Base-by-base conservation (phyloP, 352 stramenopile genomes). In the Phytophthora palmivora region DNA sequence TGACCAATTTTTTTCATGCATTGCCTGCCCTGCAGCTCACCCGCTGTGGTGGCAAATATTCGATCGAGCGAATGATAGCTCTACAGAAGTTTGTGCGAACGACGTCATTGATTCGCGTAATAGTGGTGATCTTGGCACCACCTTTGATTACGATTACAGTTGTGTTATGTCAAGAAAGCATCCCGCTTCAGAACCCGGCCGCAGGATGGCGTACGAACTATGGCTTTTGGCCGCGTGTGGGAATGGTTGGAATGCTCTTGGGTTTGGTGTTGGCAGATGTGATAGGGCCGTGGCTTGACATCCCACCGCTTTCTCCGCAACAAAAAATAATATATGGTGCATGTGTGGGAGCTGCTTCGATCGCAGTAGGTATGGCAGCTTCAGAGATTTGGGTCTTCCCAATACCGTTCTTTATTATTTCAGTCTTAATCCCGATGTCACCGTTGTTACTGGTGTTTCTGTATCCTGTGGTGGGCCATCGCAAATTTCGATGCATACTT, bases 381-480 rank as follows among this genome's bases (percentile, higher is more conserved):
- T 6, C 45, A 4, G 26, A 21, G 15, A 6, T 48, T 2, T 65
- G 46, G 58, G 39, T 60, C 1, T 66, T 66, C 44, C 58, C 58
- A 1, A 26, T 66, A 0, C 58, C 39, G 9, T 66, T 66, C 38
- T 66, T 47, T 12, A 43, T 59, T 3, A 12, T 48, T 21, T 19
- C 48, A 5, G 22, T 58, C 19, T 26, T 6, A 7, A 2, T 48
- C 2, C 22, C 24, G 11, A 24, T 6, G 21, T 0, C 42, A 3
- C 18, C 12, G 15, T 11, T 49, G 0, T n/a, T 63, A 36, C 0
- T 49, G 4, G 5, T 37, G 3, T 18, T 18, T 0, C 9, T 51
- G n/a, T 22, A 24, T 28, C 10, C 42, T 33, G 43, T 56, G 14
- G 19, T 63, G 11, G 44, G 55, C 0, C 6, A 28, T 34, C 9